phyloP scores from a whole-genome alignment of 352 stramenopile species.

The Phytopythium kandeliae region DNA sequence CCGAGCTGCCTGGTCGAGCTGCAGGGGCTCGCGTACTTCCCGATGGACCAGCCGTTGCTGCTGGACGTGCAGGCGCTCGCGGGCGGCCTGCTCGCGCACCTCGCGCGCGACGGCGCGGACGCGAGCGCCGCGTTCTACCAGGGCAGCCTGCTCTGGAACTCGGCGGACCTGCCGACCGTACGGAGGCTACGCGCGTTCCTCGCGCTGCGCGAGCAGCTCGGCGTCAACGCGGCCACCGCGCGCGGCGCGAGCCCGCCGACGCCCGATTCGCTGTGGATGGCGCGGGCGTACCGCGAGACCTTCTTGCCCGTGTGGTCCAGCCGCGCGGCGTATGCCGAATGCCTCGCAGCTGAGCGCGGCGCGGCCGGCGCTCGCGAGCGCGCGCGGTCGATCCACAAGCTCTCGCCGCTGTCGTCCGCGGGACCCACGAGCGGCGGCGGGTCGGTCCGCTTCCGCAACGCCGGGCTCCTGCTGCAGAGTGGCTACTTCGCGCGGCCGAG shows the following conservation, averaged over 20 bases:
- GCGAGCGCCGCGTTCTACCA: constrained; percentile 41
- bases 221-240: constrained; percentile 21
- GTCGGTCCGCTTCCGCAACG: constrained; percentile 45
- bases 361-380: constrained; percentile 19
- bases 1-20: constrained; percentile 36
- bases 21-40: constrained; percentile 37
- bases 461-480: constrained; percentile 38
- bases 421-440: constrained; percentile 25
- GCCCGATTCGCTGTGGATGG: constrained; percentile 32
- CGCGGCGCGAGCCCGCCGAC: not conserved
- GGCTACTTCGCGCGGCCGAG: constrained; percentile 37
- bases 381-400: constrained; percentile 46
- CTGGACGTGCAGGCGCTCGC: constrained; percentile 49
- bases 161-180: constrained; percentile 24
- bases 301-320: constrained; percentile 63
- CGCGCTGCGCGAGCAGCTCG: constrained; percentile 44
- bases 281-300: constrained; percentile 41
- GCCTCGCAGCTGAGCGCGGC: constrained; percentile 20
- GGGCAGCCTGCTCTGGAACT: constrained; percentile 50
- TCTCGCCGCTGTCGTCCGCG: constrained; percentile 16
- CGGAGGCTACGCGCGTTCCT: constrained; percentile 42
- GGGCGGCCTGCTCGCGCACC: constrained; percentile 27
- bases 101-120: constrained; percentile 10
- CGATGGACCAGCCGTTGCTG: constrained; percentile 43
- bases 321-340: constrained; percentile 57